These are phyloP conservation scores for Aspergillus melleus DNA, from an alignment of 2,329 filamentous ascomycete species.

Conservation along the genomic window DNA sequence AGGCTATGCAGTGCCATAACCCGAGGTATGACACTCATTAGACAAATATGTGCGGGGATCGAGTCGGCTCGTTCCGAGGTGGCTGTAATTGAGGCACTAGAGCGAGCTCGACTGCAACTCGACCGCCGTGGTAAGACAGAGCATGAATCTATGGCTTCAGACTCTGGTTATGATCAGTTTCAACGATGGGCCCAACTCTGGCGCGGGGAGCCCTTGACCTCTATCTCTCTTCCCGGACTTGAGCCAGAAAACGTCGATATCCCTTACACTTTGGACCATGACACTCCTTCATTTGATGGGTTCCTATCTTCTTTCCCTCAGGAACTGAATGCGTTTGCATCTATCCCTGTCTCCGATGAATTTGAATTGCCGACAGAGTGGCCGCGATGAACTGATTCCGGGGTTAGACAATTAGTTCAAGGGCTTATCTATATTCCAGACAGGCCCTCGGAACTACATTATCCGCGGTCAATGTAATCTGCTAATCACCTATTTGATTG, in stretches of 20 bases:
- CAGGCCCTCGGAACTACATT: no score
- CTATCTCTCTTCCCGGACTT: not conserved
- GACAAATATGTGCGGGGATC: slow-evolving; percentile 48
- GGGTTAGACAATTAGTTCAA: no score
- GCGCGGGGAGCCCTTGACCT: slow-evolving; percentile 21
- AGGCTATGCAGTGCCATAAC: slow-evolving; percentile 39
- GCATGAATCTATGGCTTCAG: slow-evolving; percentile 20
- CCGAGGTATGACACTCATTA: slow-evolving; percentile 48
- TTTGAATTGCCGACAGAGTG: not conserved
- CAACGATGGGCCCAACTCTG: slow-evolving; percentile 48
- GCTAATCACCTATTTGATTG: no score
- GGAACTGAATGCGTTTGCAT: slow-evolving; percentile 13
- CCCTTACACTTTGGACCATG: slow-evolving; percentile 5
- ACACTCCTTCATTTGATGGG: slow-evolving; percentile 16
- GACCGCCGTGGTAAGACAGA: slow-evolving; percentile 33
- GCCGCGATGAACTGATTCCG: not conserved
- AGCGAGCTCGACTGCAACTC: slow-evolving; percentile 42
- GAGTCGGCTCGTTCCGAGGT: slow-evolving; percentile 49
- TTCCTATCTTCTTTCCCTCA: slow-evolving; percentile 21
- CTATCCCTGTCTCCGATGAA: slow-evolving; percentile 7
- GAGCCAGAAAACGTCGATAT: not conserved
- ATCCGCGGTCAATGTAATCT: no score
- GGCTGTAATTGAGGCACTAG: slow-evolving; percentile 49
- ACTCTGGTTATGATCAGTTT: slow-evolving; percentile 46
- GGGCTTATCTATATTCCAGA: no score